phyloP scores from a whole-genome alignment of 1,284 basidiomycete species.

The Cutaneotrichosporon cutaneum region DNA sequence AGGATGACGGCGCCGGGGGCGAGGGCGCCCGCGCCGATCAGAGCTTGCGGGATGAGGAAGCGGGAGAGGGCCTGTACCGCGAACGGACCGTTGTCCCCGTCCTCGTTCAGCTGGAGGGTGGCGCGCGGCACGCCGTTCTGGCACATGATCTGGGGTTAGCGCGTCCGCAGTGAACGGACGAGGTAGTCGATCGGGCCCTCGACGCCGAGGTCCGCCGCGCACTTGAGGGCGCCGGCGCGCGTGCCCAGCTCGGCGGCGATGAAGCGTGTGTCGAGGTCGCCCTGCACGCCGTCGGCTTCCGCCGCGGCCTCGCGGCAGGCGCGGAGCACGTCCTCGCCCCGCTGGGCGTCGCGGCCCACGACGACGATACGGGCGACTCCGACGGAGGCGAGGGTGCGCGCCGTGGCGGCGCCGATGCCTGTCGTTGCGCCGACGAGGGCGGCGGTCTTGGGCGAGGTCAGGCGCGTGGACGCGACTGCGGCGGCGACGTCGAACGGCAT shows the following conservation, averaged over 20 bases:
- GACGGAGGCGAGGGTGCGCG: background rate
- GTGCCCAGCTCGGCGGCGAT: background rate
- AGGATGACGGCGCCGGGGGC: background rate
- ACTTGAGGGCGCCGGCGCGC: background rate
- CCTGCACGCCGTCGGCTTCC: background rate
- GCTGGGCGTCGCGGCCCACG: background rate
- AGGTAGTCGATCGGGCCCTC: background rate
- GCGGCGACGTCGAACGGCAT: constrained; percentile 2
- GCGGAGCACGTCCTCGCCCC: background rate
- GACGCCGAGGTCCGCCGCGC: background rate
- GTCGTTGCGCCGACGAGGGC: constrained; percentile 3
- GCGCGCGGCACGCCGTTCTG: background rate
- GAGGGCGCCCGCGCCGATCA: background rate
- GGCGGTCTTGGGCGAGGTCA: background rate
- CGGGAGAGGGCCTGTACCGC: constrained; percentile 3
- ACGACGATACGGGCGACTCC: background rate
- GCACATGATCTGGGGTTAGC: constrained; percentile 2
- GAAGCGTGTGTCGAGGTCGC: background rate
- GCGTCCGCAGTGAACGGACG: background rate
- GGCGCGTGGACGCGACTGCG: background rate
- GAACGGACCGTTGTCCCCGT: background rate
- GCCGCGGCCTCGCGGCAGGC: background rate
- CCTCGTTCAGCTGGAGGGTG: background rate
- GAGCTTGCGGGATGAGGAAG: background rate
- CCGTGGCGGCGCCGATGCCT: constrained; percentile 2